These are phyloP conservation scores for Tuber borchii DNA, from an alignment of 495 filamentous ascomycete species.

Conservation along the genomic window DNA sequence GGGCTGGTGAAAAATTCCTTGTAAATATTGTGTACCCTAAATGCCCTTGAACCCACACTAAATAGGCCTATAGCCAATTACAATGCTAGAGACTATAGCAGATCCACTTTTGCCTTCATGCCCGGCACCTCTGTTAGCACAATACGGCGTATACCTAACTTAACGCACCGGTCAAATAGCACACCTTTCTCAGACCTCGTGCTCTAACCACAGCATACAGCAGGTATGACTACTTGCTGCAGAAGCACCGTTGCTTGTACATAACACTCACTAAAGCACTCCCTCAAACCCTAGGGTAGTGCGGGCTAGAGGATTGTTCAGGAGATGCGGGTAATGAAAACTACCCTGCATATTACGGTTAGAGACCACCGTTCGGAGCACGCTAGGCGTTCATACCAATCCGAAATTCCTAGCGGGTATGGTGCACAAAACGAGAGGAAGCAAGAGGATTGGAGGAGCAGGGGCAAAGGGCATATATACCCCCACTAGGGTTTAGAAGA, in stretches of 20 bases:
- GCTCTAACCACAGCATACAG: background rate
- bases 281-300: background rate
- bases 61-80: background rate
- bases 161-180: background rate
- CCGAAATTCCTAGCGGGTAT: background rate
- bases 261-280: background rate
- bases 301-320: no score
- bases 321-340: no score
- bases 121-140: background rate
- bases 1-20: background rate
- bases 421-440: background rate
- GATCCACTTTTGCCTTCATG: background rate
- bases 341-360: no score
- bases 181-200: background rate
- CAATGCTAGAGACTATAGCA: background rate
- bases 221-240: background rate
- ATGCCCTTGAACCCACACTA: background rate
- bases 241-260: background rate
- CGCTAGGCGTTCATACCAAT: background rate
- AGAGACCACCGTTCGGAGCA: background rate
- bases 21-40: background rate
- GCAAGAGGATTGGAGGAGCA: no score
- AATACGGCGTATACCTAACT: background rate
- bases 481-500: no score
- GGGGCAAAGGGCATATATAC: no score